Conservation (phyloP, 1,139 yeast genomes). For the Diutina pseudorugosa region DNA sequence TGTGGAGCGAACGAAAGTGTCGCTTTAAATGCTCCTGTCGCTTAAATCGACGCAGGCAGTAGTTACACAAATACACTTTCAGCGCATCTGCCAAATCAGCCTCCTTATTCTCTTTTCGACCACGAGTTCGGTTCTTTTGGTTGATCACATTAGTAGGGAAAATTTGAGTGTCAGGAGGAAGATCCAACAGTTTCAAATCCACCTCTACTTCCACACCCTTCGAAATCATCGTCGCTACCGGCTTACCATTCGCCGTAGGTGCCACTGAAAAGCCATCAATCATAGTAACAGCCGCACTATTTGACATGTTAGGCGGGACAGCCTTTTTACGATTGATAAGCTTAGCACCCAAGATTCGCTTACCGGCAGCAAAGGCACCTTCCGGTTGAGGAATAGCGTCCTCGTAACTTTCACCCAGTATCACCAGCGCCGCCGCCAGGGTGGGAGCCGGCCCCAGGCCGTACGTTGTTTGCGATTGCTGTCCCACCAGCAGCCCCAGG, state of each 20-base stretch:
- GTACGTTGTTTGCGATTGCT: neutral
- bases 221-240: conserved; percentile 7
- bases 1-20: conserved; percentile 63
- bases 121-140: conserved; percentile 27
- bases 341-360: conserved; percentile 28
- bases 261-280: neutral
- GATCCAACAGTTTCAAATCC: conserved; percentile 27
- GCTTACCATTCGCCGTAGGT: conserved; percentile 6
- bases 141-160: conserved; percentile 19
- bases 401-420: neutral
- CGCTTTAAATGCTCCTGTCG: conserved; percentile 74
- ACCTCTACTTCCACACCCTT: conserved; percentile 29
- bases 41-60: conserved; percentile 53
- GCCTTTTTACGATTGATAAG: conserved; percentile 15
- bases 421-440: neutral
- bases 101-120: conserved; percentile 35
- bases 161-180: conserved; percentile 30
- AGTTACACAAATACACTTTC: conserved; percentile 32
- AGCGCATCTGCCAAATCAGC: conserved; percentile 31
- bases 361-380: conserved; percentile 19
- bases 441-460: neutral
- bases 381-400: neutral
- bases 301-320: neutral
- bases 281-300: neutral
- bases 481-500: neutral